Conservation (phyloP, 2,329 filamentous ascomycete genomes). For the Penicillium palitans region DNA sequence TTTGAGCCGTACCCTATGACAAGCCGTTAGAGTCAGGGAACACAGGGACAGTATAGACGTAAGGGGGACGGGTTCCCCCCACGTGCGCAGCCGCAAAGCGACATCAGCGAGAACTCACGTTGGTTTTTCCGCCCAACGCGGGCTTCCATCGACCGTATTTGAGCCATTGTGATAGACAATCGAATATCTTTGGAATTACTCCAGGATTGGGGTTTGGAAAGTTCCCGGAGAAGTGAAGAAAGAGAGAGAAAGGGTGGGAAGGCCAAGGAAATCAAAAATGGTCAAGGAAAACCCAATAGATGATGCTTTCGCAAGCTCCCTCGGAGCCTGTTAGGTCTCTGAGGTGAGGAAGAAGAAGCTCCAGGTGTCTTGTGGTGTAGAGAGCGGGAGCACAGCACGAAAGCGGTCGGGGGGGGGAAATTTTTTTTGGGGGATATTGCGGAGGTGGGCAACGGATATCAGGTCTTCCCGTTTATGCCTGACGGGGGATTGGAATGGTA, state of each 20-base stretch:
- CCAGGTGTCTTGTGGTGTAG: slow-evolving; percentile 1
- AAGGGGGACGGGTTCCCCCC: slow-evolving; percentile 15
- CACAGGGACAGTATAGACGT: slow-evolving; percentile 5
- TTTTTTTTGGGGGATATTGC: slow-evolving; percentile 28
- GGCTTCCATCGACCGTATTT: slow-evolving; percentile 49
- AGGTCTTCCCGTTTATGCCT: slow-evolving; percentile 49
- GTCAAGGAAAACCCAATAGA: not conserved
- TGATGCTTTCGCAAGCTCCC: slow-evolving; percentile 23
- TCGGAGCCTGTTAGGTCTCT: slow-evolving; percentile 21
- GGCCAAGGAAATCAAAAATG: not conserved
- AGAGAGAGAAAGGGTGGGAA: slow-evolving; percentile 10
- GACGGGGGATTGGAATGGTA: slow-evolving; percentile 42
- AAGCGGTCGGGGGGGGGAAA: slow-evolving; percentile 35
- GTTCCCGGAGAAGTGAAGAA: slow-evolving; percentile 7
- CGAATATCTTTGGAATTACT: slow-evolving; percentile 8
- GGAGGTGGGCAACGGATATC: slow-evolving; percentile 23
- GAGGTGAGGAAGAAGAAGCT: slow-evolving; percentile 15
- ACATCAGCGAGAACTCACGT: slow-evolving; percentile 43
- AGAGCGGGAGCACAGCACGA: slow-evolving; percentile 15
- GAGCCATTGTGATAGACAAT: slow-evolving; percentile 39
- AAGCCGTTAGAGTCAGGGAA: slow-evolving; percentile 22
- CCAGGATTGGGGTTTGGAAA: not conserved
- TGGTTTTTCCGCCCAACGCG: slow-evolving; percentile 52
- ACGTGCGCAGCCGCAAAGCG: slow-evolving; percentile 23
- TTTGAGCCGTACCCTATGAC: slow-evolving; percentile 79